A percentile compares a stretch with the other conserved stretches of the same genome.
Evolutionary conservation across 257 asterid genomes (phyloP).

Genomic region (Ilex asprella): DNA sequence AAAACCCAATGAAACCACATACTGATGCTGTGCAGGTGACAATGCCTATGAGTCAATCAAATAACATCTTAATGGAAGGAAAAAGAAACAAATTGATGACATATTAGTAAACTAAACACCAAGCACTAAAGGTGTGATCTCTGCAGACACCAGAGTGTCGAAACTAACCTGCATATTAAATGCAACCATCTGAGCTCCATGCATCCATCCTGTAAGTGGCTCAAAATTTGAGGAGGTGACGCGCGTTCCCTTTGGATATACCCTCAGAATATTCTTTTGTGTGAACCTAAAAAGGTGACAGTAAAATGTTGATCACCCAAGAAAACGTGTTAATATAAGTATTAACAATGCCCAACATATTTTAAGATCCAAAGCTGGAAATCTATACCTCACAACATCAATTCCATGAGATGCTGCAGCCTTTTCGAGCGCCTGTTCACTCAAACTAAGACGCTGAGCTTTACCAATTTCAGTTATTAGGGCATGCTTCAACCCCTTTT

Average conservation of each 20-base stretch:
- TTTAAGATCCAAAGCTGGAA: background rate
- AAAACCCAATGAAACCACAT: too few relatives aligned
- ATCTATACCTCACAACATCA: conserved; percentile 21
- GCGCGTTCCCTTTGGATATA: conserved; percentile 81
- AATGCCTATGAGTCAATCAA: too few relatives aligned
- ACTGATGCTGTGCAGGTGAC: too few relatives aligned
- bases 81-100: too few relatives aligned
- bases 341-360: background rate
- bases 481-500: conserved; percentile 52
- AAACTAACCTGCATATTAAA: conserved; percentile 84
- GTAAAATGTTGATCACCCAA: background rate
- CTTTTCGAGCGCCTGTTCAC: conserved; percentile 77
- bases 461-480: conserved; percentile 39
- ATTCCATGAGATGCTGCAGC: conserved; percentile 30
- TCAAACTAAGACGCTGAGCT: conserved; percentile 69
- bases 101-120: too few relatives aligned
- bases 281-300: conserved; percentile 47
- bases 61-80: too few relatives aligned
- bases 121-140: background rate
- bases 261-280: conserved; percentile 66
- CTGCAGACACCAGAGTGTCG: background rate
- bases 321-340: background rate
- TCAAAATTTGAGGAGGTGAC: conserved; percentile 80
- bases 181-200: conserved; percentile 98
- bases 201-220: conserved; percentile 79